Conservation (phyloP, 345 rosid species). For the Cardamine occulta region DNA sequence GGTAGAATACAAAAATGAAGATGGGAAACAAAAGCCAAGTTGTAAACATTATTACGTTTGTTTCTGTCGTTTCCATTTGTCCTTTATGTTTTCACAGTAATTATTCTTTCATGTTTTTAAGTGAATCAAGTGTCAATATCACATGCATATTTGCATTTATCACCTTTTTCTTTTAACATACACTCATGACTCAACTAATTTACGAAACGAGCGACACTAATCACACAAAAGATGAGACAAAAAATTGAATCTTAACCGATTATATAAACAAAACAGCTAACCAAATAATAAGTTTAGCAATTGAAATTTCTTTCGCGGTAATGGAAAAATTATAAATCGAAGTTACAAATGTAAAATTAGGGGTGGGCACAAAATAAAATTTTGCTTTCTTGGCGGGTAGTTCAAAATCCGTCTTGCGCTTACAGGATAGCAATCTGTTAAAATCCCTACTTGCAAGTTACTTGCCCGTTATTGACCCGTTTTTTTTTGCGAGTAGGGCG, state of each 20-base stretch:
- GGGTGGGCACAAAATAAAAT: no score
- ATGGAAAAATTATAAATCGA: no score
- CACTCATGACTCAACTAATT: background rate
- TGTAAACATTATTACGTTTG: slow-evolving; percentile 24
- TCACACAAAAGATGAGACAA: background rate
- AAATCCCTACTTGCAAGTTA: no score
- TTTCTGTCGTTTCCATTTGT: slow-evolving; percentile 30
- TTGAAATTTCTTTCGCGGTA: background rate
- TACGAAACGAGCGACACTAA: background rate
- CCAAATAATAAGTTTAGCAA: background rate
- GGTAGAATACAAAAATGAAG: background rate
- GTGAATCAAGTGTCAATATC: slow-evolving; percentile 15
- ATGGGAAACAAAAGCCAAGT: background rate
- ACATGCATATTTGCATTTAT: slow-evolving; percentile 6
- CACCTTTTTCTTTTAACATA: background rate
- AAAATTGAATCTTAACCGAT: no score
- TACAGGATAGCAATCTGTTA: no score
- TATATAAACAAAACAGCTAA: background rate
- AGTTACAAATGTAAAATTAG: no score
- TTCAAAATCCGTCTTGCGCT: no score
- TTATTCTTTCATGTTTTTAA: slow-evolving; percentile 24
- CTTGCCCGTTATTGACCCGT: no score
- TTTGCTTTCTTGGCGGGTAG: no score
- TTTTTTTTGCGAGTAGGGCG: no score
- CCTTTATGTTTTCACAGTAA: slow-evolving; percentile 22